These are phyloP conservation scores for Juncus inflexus DNA, from an alignment of 176 grass and related monocot species.

Conservation along the genomic window DNA sequence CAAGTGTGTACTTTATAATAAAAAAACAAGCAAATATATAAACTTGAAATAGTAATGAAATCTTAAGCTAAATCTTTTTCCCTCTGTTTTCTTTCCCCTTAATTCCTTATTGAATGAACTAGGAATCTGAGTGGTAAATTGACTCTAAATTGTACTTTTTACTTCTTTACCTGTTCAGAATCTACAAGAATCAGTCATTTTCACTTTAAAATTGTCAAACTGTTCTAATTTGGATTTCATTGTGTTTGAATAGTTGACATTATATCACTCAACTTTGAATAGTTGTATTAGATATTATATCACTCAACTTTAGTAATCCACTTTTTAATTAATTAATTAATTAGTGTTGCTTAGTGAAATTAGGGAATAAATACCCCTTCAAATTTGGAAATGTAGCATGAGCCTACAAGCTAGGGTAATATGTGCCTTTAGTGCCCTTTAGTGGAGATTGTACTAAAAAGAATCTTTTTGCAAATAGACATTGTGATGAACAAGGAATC, in stretches of 20 bases:
- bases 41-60: neutral
- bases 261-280: too few species aligned
- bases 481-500: neutral
- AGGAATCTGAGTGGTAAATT: constrained; percentile 9
- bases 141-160: constrained; percentile 9
- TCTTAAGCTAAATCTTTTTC: neutral
- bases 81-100: constrained; percentile 1
- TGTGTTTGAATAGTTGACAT: too few species aligned
- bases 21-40: neutral
- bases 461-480: constrained; percentile 11
- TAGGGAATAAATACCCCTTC: constrained; percentile 6
- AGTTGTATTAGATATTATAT: too few species aligned
- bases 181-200: neutral
- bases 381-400: constrained; percentile 28
- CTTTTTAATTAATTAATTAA: constrained; percentile 4
- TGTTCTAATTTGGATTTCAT: too few species aligned
- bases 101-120: constrained; percentile 12
- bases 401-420: constrained; percentile 4
- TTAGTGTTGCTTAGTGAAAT: neutral
- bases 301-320: too few species aligned
- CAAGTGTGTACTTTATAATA: neutral
- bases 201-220: too few species aligned
- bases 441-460: constrained; percentile 16
- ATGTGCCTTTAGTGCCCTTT: constrained; percentile 15
- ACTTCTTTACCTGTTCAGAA: constrained; percentile 13